Evolutionary conservation across 352 stramenopile genomes (phyloP).

Genomic region (Phytophthora nicotianae): DNA sequence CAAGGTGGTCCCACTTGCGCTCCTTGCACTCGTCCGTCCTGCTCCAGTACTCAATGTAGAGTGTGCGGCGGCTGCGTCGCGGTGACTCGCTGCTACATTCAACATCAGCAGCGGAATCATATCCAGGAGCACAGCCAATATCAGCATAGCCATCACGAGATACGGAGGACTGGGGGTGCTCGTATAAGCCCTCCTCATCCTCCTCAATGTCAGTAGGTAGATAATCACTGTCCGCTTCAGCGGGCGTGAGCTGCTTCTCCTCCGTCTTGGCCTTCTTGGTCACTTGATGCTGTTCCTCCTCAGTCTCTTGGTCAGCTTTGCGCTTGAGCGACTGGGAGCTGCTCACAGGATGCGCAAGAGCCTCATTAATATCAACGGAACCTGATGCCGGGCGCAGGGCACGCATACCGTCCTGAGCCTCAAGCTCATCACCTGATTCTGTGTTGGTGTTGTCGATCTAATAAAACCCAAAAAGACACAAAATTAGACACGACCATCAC

Average conservation of each 20-base stretch:
- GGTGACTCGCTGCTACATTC: slow-evolving; percentile 49
- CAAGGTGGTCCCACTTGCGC: slow-evolving; percentile 88
- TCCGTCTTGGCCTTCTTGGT: slow-evolving; percentile 42
- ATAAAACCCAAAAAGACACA: slow-evolving; percentile 9
- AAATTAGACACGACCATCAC: slow-evolving; percentile 5
- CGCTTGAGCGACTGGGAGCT: slow-evolving; percentile 69
- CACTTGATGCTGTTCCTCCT: slow-evolving; percentile 28
- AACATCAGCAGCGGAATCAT: slow-evolving; percentile 56
- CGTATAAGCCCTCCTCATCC: slow-evolving; percentile 13
- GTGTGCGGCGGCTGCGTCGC: slow-evolving; percentile 62
- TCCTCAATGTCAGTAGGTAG: slow-evolving; percentile 44
- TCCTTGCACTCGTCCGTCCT: slow-evolving; percentile 88
- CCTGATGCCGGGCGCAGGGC: slow-evolving; percentile 30
- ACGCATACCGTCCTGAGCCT: slow-evolving; percentile 43
- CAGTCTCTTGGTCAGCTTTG: slow-evolving; percentile 47
- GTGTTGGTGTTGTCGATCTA: slow-evolving; percentile 8
- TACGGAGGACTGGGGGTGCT: background rate
- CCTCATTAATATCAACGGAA: slow-evolving; percentile 78
- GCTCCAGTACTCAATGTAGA: slow-evolving; percentile 91
- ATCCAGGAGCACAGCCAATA: slow-evolving; percentile 25
- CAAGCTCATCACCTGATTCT: slow-evolving; percentile 46
- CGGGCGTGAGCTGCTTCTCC: slow-evolving; percentile 16
- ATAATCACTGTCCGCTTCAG: slow-evolving; percentile 48
- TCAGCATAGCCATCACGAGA: slow-evolving; percentile 33
- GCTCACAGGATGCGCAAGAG: slow-evolving; percentile 67